Evolutionary conservation across 345 rosid species (phyloP), one percentile per base, ranked within the genome.

Genomic region (Eucalyptus cloeziana): DNA sequence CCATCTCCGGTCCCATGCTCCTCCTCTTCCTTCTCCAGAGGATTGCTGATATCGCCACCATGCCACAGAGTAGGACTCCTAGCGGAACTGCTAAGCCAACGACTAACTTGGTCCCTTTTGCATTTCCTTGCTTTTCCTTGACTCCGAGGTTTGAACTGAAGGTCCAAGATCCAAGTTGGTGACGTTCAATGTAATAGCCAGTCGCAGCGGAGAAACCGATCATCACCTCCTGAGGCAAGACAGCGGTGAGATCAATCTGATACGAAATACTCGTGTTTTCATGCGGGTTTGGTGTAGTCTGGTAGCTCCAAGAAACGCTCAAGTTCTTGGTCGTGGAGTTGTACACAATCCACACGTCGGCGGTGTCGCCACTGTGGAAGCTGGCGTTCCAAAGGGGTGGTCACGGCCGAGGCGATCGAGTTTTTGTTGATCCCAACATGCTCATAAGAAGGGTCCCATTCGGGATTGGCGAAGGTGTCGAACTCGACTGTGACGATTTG

Each of bases 401-500:
- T 86, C 1, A 90, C 90, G 6, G 92, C 89, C 0, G 94, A 94
- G 24, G 91, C 37, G 81, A 93, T 85, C 4, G 94, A 92, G 80
- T 93, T 93, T 27, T 89, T 85, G 86, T 93, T 94, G 89, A 93
- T 95, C 67, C 95, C 94, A 3, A 93, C 94, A 51, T 94, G 95
- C 22, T 87, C 88, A 25, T 88, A 87, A 1, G 80, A 16, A 33
- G 94, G 94, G 87, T 93, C 93, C 93, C 93, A 90, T 60, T 60
- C 67, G 4, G 22, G 15, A 58, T 94, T 91, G 10, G 87, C 21
- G 19, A 62, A 89, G 7, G 90, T 49, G 79, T 93, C 94, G 43
- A 92, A 94, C 56, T 94, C 95, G 27, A 93, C 90, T 1, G 56
- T 15, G 44, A 94, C 89, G 10, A 92, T 90, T 71, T 62, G 7